A percentile compares a stretch with the other conserved stretches of the same genome.
Evolutionary conservation across 768 basidiomycete genomes (phyloP).

Genomic region (Serendipita sp.): DNA sequence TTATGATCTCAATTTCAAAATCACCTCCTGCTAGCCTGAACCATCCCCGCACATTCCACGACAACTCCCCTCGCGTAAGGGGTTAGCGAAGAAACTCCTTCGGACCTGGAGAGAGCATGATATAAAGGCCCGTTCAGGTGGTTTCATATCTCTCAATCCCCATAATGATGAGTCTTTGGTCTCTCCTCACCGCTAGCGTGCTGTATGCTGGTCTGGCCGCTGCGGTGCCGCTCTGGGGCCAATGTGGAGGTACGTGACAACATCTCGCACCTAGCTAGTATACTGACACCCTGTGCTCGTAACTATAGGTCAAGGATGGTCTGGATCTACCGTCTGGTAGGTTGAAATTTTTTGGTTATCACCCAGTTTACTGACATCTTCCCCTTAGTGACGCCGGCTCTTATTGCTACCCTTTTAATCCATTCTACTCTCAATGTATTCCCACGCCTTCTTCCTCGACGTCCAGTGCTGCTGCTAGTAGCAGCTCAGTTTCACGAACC

Average conservation of each 20-base stretch:
- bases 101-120: neutral
- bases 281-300: neutral
- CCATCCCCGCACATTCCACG: neutral
- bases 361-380: neutral
- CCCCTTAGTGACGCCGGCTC: neutral
- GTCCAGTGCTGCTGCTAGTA: neutral
- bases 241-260: neutral
- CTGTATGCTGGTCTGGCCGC: neutral
- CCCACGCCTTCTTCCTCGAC: conserved; percentile 20
- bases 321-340: neutral
- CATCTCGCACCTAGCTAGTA: neutral
- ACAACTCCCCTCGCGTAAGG: neutral
- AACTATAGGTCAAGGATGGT: neutral
- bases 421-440: conserved; percentile 39
- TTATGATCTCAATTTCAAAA: neutral
- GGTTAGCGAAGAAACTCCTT: neutral
- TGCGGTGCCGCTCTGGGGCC: neutral
- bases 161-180: neutral
- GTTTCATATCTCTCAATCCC: neutral
- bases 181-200: neutral
- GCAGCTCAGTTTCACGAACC: conserved; percentile 9
- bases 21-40: neutral
- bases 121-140: neutral
- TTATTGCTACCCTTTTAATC: neutral
- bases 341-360: neutral